Evolutionary conservation across 805 yeast genomes (phyloP).

Genomic region (Hanseniaspora meyeri): DNA sequence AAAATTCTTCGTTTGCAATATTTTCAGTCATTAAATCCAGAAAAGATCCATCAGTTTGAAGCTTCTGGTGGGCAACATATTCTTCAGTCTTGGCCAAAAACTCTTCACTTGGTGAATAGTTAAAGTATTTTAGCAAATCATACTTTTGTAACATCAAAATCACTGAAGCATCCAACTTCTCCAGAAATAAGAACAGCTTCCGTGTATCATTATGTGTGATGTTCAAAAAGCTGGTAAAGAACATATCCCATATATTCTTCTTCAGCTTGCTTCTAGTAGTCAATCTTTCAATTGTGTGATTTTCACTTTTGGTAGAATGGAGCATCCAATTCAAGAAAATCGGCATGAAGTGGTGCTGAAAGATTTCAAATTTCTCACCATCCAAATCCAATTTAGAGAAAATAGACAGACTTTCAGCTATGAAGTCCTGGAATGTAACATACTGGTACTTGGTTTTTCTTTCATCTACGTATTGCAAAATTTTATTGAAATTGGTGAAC

Average conservation of each 20-base stretch:
- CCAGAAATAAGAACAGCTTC: constrained; percentile 3
- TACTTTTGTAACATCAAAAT: neutral
- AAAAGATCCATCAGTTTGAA: neutral
- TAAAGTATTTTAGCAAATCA: neutral
- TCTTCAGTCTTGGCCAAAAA: neutral
- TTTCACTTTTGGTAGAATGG: neutral
- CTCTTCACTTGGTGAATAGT: neutral
- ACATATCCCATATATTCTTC: constrained; percentile 1
- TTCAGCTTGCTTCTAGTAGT: neutral
- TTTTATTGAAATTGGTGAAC: neutral
- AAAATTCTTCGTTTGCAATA: constrained; percentile 8
- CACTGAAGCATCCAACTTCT: constrained; percentile 2
- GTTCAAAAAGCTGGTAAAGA: neutral
- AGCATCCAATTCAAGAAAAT: constrained; percentile 1
- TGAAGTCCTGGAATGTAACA: neutral
- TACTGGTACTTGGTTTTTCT: neutral
- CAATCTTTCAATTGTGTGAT: neutral
- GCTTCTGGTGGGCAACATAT: neutral
- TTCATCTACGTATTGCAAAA: neutral
- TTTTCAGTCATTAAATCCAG: neutral
- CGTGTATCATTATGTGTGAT: neutral
- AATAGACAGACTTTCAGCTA: neutral
- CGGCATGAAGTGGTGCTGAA: constrained; percentile 1
- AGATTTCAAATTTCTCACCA: neutral
- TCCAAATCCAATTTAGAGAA: neutral